phyloP scores from a whole-genome alignment of 2,329 filamentous ascomycete genomes.

The Aspergillus vadensis region DNA sequence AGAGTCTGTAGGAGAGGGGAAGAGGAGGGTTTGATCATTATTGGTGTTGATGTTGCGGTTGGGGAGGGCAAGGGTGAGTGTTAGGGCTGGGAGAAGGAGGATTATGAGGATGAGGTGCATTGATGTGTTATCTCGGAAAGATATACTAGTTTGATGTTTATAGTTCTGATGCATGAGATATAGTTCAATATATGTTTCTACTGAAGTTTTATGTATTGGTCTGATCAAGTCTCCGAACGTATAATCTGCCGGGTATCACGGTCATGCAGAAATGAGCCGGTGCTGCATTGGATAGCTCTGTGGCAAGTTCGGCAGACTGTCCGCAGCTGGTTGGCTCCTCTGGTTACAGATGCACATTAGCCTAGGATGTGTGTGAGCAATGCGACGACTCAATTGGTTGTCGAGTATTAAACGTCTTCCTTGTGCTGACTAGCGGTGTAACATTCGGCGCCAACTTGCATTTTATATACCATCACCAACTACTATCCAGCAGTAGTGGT shows the following conservation, averaged over 20 bases:
- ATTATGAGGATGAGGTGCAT: conserved; percentile 12
- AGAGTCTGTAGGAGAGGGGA: background rate
- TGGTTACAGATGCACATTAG: background rate
- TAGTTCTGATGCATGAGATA: no score
- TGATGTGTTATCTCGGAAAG: background rate
- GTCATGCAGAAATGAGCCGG: background rate
- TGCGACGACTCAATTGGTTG: background rate
- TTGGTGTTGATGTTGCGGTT: background rate
- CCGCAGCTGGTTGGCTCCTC: background rate
- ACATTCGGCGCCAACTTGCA: background rate
- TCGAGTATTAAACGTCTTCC: background rate
- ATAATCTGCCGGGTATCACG: no score
- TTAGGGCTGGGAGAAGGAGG: conserved; percentile 14
- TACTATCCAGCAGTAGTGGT: no score
- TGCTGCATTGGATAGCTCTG: background rate
- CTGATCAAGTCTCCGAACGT: no score
- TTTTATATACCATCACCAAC: background rate
- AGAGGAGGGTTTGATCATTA: conserved; percentile 9
- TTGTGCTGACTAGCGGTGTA: background rate
- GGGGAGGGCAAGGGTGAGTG: conserved; percentile 12
- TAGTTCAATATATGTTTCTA: no score
- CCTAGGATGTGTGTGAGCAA: background rate
- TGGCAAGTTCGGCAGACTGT: background rate
- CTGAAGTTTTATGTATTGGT: no score
- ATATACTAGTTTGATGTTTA: no score